These are phyloP conservation scores for Rhynchosporium secalis DNA, from an alignment of 2,329 filamentous ascomycete genomes.

Conservation along the genomic window DNA sequence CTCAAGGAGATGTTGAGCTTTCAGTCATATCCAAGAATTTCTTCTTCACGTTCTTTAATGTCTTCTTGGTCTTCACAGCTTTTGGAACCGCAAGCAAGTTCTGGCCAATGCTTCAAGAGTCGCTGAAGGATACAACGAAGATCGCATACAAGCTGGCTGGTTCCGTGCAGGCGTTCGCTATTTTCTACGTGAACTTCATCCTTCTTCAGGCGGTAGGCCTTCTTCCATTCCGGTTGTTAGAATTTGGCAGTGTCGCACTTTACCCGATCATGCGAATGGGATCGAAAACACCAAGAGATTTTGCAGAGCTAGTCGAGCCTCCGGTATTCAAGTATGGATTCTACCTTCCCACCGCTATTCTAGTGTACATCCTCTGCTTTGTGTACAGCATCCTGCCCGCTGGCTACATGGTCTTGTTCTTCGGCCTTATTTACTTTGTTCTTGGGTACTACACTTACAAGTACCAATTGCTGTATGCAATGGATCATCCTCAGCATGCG, in stretches of 20 bases:
- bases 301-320: constrained; percentile 76
- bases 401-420: constrained; percentile 78
- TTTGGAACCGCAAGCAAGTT: constrained; percentile 80
- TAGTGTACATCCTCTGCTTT: constrained; percentile 92
- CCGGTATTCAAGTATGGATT: constrained; percentile 94
- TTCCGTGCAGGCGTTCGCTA: constrained; percentile 71
- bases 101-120: constrained; percentile 68
- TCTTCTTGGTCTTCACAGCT: constrained; percentile 91
- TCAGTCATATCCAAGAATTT: constrained; percentile 98
- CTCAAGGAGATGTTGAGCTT: constrained; percentile 88
- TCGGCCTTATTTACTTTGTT: constrained; percentile 79
- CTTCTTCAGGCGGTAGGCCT: constrained; percentile 91
- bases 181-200: constrained; percentile 93
- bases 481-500: constrained; percentile 94
- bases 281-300: constrained; percentile 87
- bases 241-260: constrained; percentile 81
- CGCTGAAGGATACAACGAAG: constrained; percentile 74
- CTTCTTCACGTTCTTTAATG: constrained; percentile 99
- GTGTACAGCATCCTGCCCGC: constrained; percentile 86
- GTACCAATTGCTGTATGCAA: constrained; percentile 95
- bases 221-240: constrained; percentile 86
- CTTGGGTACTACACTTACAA: constrained; percentile 91
- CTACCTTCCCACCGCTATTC: constrained; percentile 86
- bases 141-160: constrained; percentile 74
- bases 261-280: constrained; percentile 78